Percentiles rank a stretch among this genome's conserved stretches.
phyloP scores from a whole-genome alignment of 352 stramenopile species.

The Pythium sp. region DNA sequence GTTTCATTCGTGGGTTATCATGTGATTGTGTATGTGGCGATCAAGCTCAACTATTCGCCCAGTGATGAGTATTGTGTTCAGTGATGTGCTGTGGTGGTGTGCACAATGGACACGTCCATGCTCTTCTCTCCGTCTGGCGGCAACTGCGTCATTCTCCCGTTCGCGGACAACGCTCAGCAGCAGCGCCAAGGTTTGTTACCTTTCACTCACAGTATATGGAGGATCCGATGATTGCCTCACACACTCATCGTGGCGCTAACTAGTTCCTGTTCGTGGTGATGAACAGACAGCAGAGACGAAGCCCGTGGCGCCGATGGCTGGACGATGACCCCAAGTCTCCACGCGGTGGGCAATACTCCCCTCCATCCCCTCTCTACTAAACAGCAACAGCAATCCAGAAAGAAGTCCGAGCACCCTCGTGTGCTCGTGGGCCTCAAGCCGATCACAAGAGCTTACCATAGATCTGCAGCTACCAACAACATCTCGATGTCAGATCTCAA shows the following conservation, averaged over 20 bases:
- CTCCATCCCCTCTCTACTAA: not conserved
- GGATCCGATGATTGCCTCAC: too few species aligned
- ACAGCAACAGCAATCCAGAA: not conserved
- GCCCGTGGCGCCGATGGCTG: not conserved
- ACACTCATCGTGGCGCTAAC: not conserved
- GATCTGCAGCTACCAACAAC: not conserved
- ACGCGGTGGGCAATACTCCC: not conserved
- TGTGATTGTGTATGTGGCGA: not conserved
- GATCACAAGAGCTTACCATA: not conserved
- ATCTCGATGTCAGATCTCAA: not conserved
- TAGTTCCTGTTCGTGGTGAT: not conserved
- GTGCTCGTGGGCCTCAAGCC: not conserved
- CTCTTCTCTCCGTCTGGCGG: conserved; percentile 5
- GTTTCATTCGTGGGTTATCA: not conserved
- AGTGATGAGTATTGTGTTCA: not conserved
- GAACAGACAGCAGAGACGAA: conserved; percentile 3
- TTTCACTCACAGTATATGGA: not conserved
- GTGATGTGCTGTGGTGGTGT: not conserved
- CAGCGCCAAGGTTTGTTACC: conserved; percentile 2
- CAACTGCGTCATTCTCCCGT: conserved; percentile 5
- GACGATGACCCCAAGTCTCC: not conserved
- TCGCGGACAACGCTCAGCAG: not conserved
- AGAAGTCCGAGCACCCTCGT: not conserved
- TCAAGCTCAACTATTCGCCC: too few species aligned
- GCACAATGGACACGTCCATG: conserved; percentile 8